phyloP scores from a whole-genome alignment of 805 yeast species.

The Yarrowia sp. region DNA sequence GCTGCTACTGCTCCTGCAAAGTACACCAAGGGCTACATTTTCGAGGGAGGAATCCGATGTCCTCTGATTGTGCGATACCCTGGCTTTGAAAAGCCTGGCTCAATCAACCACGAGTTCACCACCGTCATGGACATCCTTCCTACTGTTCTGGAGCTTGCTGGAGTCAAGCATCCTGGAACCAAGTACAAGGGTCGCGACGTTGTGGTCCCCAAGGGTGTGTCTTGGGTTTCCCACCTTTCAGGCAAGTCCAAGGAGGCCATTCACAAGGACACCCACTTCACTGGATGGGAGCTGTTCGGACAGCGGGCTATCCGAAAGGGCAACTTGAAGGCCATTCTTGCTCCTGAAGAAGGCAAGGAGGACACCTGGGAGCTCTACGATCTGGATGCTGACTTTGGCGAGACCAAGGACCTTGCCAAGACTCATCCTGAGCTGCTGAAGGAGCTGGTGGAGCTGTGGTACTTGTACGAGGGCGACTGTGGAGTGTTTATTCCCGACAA shows the following conservation, averaged over 20 bases:
- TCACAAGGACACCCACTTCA: conserved; percentile 50
- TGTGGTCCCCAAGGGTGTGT: conserved; percentile 54
- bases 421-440: conserved; percentile 52
- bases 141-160: conserved; percentile 60
- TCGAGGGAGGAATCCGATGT: conserved; percentile 67
- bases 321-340: conserved; percentile 57
- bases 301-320: conserved; percentile 65
- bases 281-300: conserved; percentile 65
- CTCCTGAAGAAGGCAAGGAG: conserved; percentile 56
- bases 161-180: conserved; percentile 48
- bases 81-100: conserved; percentile 43
- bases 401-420: conserved; percentile 56
- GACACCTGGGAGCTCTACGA: conserved; percentile 55
- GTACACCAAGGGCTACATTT: conserved; percentile 63
- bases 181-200: conserved; percentile 55
- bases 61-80: conserved; percentile 61
- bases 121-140: conserved; percentile 69
- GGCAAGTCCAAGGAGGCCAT: conserved; percentile 48
- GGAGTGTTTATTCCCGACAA: conserved; percentile 41
- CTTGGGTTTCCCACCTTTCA: conserved; percentile 54
- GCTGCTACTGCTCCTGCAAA: conserved; percentile 67
- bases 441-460: conserved; percentile 58
- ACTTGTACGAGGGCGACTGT: conserved; percentile 55
- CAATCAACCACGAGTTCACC: conserved; percentile 53
- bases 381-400: conserved; percentile 58